A percentile compares a stretch with the other conserved stretches of the same genome.
Conservation (phyloP, 1,284 basidiomycete species). For the Vanrija humicola region DNA sequence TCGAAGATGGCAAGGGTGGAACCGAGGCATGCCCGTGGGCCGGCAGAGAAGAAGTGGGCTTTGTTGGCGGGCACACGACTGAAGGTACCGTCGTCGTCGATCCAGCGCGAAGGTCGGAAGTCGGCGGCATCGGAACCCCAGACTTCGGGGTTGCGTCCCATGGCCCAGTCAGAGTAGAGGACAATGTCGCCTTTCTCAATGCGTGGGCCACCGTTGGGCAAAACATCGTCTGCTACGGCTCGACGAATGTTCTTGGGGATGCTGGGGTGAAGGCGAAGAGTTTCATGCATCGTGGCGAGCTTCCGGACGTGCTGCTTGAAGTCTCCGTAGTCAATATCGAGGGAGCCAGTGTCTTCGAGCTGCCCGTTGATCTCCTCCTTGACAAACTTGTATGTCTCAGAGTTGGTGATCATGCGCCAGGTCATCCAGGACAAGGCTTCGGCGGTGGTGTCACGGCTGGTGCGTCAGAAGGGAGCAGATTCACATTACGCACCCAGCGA, state of each 20-base stretch:
- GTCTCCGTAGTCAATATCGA: not conserved
- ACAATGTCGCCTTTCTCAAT: conserved; percentile 1
- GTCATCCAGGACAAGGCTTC: not conserved
- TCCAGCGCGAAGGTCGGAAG: not conserved
- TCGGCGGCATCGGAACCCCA: not conserved
- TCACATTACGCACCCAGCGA: not conserved
- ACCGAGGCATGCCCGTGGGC: not conserved
- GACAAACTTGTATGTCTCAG: not conserved
- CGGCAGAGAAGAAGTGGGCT: conserved; percentile 2
- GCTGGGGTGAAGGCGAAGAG: not conserved
- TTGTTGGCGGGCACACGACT: not conserved
- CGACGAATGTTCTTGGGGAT: conserved; percentile 1
- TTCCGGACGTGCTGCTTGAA: not conserved
- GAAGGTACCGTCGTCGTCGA: not conserved
- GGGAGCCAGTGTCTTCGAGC: not conserved
- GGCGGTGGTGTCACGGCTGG: not conserved
- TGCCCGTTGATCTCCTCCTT: not conserved
- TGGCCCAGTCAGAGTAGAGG: not conserved
- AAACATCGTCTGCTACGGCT: not conserved
- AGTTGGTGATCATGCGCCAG: not conserved
- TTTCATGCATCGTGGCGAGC: not conserved
- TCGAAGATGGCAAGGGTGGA: conserved; percentile 1
- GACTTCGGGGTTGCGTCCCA: not conserved
- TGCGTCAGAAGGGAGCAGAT: no score
- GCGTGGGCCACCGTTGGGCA: not conserved